Evolutionary conservation across 2,329 filamentous ascomycete species (phyloP).

Genomic region (Geoglossum cookeanum): DNA sequence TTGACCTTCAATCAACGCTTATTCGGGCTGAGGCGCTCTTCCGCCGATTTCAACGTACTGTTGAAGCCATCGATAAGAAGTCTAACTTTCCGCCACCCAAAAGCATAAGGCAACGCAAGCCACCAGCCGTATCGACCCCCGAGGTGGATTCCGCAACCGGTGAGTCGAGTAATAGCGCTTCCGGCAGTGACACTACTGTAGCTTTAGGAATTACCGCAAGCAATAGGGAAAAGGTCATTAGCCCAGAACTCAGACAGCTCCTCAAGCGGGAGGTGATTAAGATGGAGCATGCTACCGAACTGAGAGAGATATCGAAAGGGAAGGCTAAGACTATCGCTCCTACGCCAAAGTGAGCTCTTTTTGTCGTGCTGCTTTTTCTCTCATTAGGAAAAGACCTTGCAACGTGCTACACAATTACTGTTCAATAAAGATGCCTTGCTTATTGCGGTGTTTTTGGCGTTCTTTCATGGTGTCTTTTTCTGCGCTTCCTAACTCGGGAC

Average conservation of each 20-base stretch:
- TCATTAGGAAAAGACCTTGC: not conserved
- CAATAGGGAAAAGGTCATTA: conserved; percentile 34
- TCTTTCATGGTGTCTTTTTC: not conserved
- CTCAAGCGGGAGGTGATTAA: conserved; percentile 36
- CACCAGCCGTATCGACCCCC: conserved; percentile 10
- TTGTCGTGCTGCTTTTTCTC: not conserved
- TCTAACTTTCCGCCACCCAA: conserved; percentile 53
- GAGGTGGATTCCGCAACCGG: not conserved
- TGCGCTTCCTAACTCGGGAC: no score
- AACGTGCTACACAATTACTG: not conserved
- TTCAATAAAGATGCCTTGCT: not conserved
- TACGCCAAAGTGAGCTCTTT: not conserved
- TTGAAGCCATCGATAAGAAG: conserved; percentile 86
- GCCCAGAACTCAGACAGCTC: conserved; percentile 39
- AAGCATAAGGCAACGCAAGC: conserved; percentile 27
- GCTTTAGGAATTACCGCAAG: conserved; percentile 12
- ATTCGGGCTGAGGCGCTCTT: conserved; percentile 80
- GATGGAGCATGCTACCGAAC: not conserved
- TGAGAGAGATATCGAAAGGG: not conserved
- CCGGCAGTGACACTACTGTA: conserved; percentile 9
- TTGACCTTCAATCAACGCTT: conserved; percentile 73
- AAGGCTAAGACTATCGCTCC: not conserved
- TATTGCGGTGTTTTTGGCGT: not conserved
- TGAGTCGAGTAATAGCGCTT: conserved; percentile 2
- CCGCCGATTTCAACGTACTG: conserved; percentile 66